Evolutionary conservation across 257 asterid species (phyloP).

Genomic region (Schizonepeta tenuifolia): DNA sequence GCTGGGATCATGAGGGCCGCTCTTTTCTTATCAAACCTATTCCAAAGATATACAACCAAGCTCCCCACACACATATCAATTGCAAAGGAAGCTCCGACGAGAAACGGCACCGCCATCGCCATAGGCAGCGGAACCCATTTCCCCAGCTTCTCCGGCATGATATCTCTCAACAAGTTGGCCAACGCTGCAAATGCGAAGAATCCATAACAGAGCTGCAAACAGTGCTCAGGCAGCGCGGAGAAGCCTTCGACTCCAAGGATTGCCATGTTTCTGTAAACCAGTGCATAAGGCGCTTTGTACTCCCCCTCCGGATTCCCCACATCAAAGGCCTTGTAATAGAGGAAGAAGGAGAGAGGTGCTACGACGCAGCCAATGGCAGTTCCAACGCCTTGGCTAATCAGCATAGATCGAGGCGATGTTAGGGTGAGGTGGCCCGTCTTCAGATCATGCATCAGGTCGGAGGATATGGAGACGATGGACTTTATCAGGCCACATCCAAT

Average conservation of each 20-base stretch:
- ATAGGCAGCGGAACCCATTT: slow-evolving; percentile 52
- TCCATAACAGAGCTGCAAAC: slow-evolving; percentile 50
- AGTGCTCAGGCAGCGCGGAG: slow-evolving; percentile 50
- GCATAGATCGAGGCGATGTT: slow-evolving; percentile 49
- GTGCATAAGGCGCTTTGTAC: slow-evolving; percentile 49
- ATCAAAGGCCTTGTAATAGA: slow-evolving; percentile 47
- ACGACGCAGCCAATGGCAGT: slow-evolving; percentile 48
- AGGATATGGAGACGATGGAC: slow-evolving; percentile 49
- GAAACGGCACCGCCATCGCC: slow-evolving; percentile 59
- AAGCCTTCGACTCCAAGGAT: slow-evolving; percentile 58
- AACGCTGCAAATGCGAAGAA: slow-evolving; percentile 46
- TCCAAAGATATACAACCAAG: slow-evolving; percentile 48
- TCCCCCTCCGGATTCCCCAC: slow-evolving; percentile 48
- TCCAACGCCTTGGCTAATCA: slow-evolving; percentile 46
- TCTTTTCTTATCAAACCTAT: slow-evolving; percentile 31
- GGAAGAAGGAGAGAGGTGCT: slow-evolving; percentile 46
- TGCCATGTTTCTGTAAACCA: slow-evolving; percentile 54
- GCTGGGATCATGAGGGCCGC: slow-evolving; percentile 52
- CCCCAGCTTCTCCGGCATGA: slow-evolving; percentile 31
- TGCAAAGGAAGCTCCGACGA: slow-evolving; percentile 53
- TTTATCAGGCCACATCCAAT: slow-evolving; percentile 47
- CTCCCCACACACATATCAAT: slow-evolving; percentile 60
- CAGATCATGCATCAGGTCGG: slow-evolving; percentile 52
- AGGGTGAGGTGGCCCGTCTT: slow-evolving; percentile 51
- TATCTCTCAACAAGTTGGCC: slow-evolving; percentile 44